phyloP scores from a whole-genome alignment of 2,329 filamentous ascomycete genomes.

The Fusarium sp. region DNA sequence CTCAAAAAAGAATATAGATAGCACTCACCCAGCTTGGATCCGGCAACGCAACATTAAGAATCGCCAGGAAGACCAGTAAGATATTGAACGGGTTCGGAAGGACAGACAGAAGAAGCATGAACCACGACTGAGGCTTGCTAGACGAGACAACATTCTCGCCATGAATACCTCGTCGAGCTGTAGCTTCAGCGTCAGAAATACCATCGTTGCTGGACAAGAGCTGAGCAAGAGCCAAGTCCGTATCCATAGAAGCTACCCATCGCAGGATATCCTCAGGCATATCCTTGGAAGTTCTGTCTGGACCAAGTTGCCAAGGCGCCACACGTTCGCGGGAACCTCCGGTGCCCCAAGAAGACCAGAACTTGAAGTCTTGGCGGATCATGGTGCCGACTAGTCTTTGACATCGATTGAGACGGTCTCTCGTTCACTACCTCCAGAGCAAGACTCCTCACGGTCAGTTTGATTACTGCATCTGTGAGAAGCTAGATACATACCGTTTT shows the following conservation, averaged over 20 bases:
- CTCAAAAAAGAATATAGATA: too few species aligned
- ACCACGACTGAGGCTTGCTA: constrained; percentile 6
- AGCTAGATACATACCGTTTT: too few species aligned
- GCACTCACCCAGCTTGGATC: constrained; percentile 2
- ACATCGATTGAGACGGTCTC: background rate
- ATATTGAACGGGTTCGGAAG: constrained; percentile 15
- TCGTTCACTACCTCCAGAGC: background rate
- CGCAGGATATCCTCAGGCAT: background rate
- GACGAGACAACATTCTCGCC: constrained; percentile 13
- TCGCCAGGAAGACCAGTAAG: constrained; percentile 1
- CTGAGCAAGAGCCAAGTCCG: background rate
- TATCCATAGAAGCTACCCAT: background rate
- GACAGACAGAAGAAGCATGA: constrained; percentile 1
- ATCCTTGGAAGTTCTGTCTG: background rate
- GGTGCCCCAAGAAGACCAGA: background rate
- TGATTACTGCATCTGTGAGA: too few species aligned
- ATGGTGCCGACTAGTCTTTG: too few species aligned
- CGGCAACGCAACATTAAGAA: constrained; percentile 10
- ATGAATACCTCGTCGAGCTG: background rate
- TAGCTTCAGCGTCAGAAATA: background rate
- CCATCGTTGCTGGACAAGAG: background rate
- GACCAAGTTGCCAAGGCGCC: background rate
- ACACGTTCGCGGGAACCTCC: background rate
- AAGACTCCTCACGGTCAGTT: too few species aligned
- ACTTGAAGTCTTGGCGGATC: too few species aligned